phyloP scores from a whole-genome alignment of 2,329 filamentous ascomycete genomes.

The Hymenoscyphus fraxineus region DNA sequence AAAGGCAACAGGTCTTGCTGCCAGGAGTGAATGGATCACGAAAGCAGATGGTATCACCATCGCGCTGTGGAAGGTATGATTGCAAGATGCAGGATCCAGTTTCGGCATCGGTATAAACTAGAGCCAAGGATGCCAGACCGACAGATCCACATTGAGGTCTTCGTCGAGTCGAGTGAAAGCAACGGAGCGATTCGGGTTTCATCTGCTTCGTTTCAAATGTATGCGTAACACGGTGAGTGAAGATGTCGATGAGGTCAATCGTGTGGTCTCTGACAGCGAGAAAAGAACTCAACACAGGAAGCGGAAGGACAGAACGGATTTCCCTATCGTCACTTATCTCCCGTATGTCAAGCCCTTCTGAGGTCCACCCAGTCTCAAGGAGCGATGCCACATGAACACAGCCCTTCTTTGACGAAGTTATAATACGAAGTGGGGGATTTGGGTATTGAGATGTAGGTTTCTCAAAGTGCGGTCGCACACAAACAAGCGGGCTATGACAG shows the following conservation, averaged over 20 bases:
- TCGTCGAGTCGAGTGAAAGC: conserved; percentile 51
- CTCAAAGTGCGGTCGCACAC: conserved; percentile 36
- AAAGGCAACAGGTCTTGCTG: conserved; percentile 46
- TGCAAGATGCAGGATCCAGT: conserved; percentile 62
- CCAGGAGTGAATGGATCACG: conserved; percentile 42
- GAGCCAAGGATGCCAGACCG: conserved; percentile 58
- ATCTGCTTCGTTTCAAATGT: conserved; percentile 58
- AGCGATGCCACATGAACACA: conserved; percentile 47
- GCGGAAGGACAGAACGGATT: conserved; percentile 54
- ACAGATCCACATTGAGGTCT: conserved; percentile 51
- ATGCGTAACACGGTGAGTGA: conserved; percentile 52
- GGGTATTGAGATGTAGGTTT: conserved; percentile 31
- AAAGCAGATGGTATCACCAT: conserved; percentile 55
- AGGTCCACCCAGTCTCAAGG: conserved; percentile 46
- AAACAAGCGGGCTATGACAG: conserved; percentile 49
- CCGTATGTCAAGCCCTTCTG: conserved; percentile 43
- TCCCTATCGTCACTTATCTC: conserved; percentile 39
- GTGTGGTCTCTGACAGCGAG: conserved; percentile 55
- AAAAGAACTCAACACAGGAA: conserved; percentile 56
- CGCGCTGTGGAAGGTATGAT: conserved; percentile 53
- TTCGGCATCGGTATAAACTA: conserved; percentile 59
- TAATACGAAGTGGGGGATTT: conserved; percentile 36
- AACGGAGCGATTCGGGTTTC: conserved; percentile 55
- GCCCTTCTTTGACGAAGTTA: conserved; percentile 49
- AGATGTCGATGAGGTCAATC: conserved; percentile 60